Conservation (phyloP, 1,139 yeast species). For the Nakaseomyces nivariensis region DNA sequence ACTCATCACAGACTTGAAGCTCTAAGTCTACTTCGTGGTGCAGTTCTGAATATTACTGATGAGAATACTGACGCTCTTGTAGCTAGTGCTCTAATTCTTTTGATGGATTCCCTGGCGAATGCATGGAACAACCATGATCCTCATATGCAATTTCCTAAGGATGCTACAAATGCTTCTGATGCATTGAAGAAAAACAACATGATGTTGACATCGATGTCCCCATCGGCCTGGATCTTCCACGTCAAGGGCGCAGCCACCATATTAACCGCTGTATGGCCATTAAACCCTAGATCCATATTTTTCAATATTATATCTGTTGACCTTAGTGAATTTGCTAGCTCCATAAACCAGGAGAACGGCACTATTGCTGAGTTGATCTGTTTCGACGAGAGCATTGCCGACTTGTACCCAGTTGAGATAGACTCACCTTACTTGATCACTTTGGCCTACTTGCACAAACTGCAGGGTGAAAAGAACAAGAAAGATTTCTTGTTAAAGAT, state of each 20-base stretch:
- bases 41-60: slow-evolving; percentile 69
- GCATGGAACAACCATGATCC: slow-evolving; percentile 33
- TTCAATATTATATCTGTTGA: slow-evolving; percentile 69
- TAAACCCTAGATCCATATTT: slow-evolving; percentile 68
- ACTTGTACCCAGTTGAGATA: slow-evolving; percentile 74
- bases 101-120: slow-evolving; percentile 89
- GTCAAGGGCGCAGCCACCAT: slow-evolving; percentile 96
- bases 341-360: slow-evolving; percentile 39
- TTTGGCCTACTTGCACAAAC: slow-evolving; percentile 74
- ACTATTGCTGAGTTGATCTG: slow-evolving; percentile 58
- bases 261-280: slow-evolving; percentile 91
- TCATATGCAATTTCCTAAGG: slow-evolving; percentile 44
- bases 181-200: slow-evolving; percentile 12
- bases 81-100: slow-evolving; percentile 78
- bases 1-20: slow-evolving; percentile 86
- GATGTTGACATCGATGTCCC: slow-evolving; percentile 41
- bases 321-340: slow-evolving; percentile 69
- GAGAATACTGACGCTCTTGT: slow-evolving; percentile 89
- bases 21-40: slow-evolving; percentile 65
- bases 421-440: slow-evolving; percentile 82
- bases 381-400: slow-evolving; percentile 77
- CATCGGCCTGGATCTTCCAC: slow-evolving; percentile 94
- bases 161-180: not conserved
- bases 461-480: slow-evolving; percentile 72
- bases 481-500: slow-evolving; percentile 79